These are phyloP conservation scores for Umbelopsis isabellina DNA, from an alignment of 192 early-diverging fungal genomes.

Conservation along the genomic window DNA sequence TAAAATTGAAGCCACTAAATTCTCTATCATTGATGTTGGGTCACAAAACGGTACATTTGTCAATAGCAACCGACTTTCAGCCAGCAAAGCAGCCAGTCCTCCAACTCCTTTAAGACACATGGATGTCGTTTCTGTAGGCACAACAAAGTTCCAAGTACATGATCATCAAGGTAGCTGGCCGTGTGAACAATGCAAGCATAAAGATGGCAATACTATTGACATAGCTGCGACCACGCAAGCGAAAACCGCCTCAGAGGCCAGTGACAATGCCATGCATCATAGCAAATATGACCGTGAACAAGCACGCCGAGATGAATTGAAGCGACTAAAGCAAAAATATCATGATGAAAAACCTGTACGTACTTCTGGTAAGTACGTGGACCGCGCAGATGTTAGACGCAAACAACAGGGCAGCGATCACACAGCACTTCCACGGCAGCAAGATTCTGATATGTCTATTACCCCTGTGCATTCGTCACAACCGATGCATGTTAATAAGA, in stretches of 20 bases:
- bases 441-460: background rate
- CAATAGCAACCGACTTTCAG: constrained; percentile 66
- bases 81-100: constrained; percentile 62
- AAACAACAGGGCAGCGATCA: constrained; percentile 2
- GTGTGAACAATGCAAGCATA: constrained; percentile 63
- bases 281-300: constrained; percentile 33
- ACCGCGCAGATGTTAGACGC: constrained; percentile 27
- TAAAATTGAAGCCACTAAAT: background rate
- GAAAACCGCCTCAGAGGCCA: background rate
- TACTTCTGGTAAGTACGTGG: constrained; percentile 11
- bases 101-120: constrained; percentile 59
- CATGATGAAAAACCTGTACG: background rate
- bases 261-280: background rate
- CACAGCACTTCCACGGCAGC: background rate
- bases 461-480: background rate
- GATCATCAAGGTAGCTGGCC: constrained; percentile 46
- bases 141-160: constrained; percentile 65
- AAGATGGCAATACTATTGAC: constrained; percentile 54
- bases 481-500: constrained; percentile 22
- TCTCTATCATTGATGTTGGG: constrained; percentile 61
- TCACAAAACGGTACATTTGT: constrained; percentile 81
- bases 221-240: constrained; percentile 28
- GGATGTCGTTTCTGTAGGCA: constrained; percentile 61
- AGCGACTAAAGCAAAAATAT: constrained; percentile 31
- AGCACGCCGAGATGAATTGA: constrained; percentile 38